Evolutionary conservation across 106 monocot species (phyloP).

Genomic region (Dendrobium huoshanense): DNA sequence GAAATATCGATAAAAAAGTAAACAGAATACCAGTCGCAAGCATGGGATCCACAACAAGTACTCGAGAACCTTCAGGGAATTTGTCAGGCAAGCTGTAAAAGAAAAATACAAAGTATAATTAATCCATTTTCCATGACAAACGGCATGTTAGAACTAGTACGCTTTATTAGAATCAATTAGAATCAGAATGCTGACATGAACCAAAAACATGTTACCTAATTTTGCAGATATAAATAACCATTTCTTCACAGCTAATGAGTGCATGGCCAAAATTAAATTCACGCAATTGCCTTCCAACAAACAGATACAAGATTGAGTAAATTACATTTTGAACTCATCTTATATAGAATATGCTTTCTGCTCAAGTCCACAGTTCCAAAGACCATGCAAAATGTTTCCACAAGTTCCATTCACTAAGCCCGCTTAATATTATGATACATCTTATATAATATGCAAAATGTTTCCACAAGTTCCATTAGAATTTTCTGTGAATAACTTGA

Average conservation of each 20-base stretch:
- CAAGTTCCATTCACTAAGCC: not conserved
- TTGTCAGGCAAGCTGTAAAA: slow-evolving; percentile 78
- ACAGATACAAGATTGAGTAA: not conserved
- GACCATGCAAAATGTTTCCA: not conserved
- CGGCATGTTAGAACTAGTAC: not conserved
- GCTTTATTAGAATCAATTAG: not conserved
- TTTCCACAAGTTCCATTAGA: not conserved
- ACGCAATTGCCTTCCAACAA: not conserved
- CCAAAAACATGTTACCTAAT: not conserved
- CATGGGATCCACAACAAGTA: slow-evolving; percentile 94
- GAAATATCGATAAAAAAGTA: not conserved
- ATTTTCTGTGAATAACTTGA: not conserved
- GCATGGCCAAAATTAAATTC: not conserved
- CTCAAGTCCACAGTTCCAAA: not conserved
- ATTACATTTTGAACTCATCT: not conserved
- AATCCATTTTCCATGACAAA: not conserved
- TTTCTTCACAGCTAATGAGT: not conserved
- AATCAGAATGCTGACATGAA: not conserved
- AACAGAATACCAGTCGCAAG: slow-evolving; percentile 74
- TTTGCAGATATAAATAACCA: not conserved
- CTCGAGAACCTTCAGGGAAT: slow-evolving; percentile 56
- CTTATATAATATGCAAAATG: no score
- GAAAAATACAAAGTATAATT: not conserved
- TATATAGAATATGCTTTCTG: not conserved
- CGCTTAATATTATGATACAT: not conserved